phyloP scores from a whole-genome alignment of 2,329 filamentous ascomycete genomes.

The Nothomitra cinnamomea region DNA sequence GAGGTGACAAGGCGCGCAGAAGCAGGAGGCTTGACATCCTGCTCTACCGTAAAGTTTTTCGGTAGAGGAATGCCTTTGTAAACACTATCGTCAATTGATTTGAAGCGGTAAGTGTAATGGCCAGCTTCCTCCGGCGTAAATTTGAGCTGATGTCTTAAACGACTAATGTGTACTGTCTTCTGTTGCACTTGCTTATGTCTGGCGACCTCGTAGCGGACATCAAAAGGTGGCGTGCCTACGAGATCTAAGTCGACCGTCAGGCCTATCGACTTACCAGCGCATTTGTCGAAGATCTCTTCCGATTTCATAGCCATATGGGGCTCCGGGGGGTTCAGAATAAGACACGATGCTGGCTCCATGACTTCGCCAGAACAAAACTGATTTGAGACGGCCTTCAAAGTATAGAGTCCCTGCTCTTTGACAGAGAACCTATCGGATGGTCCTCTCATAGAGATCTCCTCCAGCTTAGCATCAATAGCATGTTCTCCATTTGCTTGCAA shows the following conservation, averaged over 20 bases:
- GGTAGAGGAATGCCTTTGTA: conserved; percentile 54
- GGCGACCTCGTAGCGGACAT: conserved; percentile 59
- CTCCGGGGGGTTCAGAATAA: conserved; percentile 79
- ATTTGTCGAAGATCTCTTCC: conserved; percentile 84
- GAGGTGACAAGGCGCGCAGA: conserved; percentile 51
- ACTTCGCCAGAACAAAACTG: conserved; percentile 76
- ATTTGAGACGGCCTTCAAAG: conserved; percentile 60
- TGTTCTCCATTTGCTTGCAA: conserved; percentile 55
- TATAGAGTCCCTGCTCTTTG: conserved; percentile 70
- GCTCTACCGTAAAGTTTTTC: conserved; percentile 50
- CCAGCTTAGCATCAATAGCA: conserved; percentile 38
- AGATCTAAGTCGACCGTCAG: conserved; percentile 78
- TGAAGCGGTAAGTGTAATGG: conserved; percentile 73
- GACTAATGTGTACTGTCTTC: conserved; percentile 41
- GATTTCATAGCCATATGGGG: conserved; percentile 57
- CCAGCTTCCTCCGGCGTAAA: conserved; percentile 69
- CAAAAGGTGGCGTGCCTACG: conserved; percentile 81
- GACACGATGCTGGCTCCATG: conserved; percentile 82
- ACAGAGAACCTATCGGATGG: conserved; percentile 49
- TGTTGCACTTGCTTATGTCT: conserved; percentile 38
- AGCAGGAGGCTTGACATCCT: conserved; percentile 85
- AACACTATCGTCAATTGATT: conserved; percentile 62
- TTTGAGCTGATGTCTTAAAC: conserved; percentile 68
- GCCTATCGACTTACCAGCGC: conserved; percentile 83
- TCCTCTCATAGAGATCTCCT: conserved; percentile 43